Evolutionary conservation across 768 basidiomycete genomes (phyloP), one percentile per base, ranked within the genome.

Genomic region (Trametes gibbosa): DNA sequence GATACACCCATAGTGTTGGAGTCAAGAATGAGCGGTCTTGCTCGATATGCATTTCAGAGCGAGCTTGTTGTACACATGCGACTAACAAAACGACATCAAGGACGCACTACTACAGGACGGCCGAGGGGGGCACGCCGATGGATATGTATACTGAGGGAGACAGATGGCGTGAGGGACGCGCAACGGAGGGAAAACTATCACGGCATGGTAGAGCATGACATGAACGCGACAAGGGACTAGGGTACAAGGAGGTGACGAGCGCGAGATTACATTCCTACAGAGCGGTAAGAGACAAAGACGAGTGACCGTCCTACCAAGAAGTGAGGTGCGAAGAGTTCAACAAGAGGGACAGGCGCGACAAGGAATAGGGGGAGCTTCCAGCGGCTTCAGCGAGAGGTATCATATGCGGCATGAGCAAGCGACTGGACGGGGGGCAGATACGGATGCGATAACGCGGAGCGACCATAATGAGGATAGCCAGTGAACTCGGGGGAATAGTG

Each of bases 181-280:
- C 10, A 17, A 6, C 32, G 37, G 24, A 35, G 21, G 2, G 16
- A 37, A 40, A 16, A 39, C 40, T 17, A 16, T 32, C 9, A 43
- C 24, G 41, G 25, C 32, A 23, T 43, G 32, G 46, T n/a, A 5
- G 7, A 27, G 27, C 27, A 32, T 17, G 27, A 16, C 25, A 48
- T 13, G 23, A 12, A 25, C 4, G 12, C 23, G 43, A 25, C 7
- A 12, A 4, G 55, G 27, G 43, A 17, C 50, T 51, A 51, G 42
- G 57, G 43, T 51, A 52, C 49, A 50, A 27, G 32, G 46, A 49
- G n/a, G 47, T 35, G 40, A 24, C 32, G 35, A 9, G 50, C 0
- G 50, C 50, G 49, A 46, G 12, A 58, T 58, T 58, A 58, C 57
- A 58, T 51, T 58, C 50, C 17, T 58, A 52, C 45, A 58, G n/a